Evolutionary conservation across 2,329 filamentous ascomycete genomes (phyloP).

Genomic region (Harringtonia lauricola): DNA sequence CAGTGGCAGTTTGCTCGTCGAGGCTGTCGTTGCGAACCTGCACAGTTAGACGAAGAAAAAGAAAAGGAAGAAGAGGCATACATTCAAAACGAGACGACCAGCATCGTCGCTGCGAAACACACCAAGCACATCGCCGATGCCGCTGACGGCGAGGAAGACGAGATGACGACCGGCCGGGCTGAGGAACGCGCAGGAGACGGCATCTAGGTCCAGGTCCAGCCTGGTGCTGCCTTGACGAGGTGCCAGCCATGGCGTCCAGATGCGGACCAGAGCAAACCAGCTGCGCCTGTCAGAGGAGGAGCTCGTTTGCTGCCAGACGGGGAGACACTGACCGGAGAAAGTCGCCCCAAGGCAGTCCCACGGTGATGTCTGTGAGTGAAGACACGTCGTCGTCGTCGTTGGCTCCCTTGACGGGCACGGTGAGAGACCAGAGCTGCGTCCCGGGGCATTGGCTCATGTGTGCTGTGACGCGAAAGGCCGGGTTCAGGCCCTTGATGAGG

Average conservation of each 20-base stretch:
- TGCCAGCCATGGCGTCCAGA: slow-evolving; percentile 76
- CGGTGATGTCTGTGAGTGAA: slow-evolving; percentile 37
- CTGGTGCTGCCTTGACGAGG: slow-evolving; percentile 67
- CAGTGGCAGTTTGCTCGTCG: slow-evolving; percentile 39
- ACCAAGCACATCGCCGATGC: slow-evolving; percentile 57
- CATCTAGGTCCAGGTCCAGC: slow-evolving; percentile 66
- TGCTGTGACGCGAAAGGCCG: slow-evolving; percentile 40
- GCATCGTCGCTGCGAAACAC: slow-evolving; percentile 53
- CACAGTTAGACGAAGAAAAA: background rate
- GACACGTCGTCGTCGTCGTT: slow-evolving; percentile 38
- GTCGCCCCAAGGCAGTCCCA: slow-evolving; percentile 52
- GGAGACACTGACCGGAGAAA: slow-evolving; percentile 36
- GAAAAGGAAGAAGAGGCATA: slow-evolving; percentile 17
- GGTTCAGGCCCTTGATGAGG: slow-evolving; percentile 47
- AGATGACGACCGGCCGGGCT: slow-evolving; percentile 61
- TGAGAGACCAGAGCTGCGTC: slow-evolving; percentile 61
- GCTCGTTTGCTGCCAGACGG: background rate
- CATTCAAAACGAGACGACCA: slow-evolving; percentile 58
- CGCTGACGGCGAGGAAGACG: slow-evolving; percentile 69
- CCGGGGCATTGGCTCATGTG: slow-evolving; percentile 55
- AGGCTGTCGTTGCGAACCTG: slow-evolving; percentile 57
- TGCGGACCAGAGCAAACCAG: slow-evolving; percentile 73
- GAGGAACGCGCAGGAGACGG: slow-evolving; percentile 67
- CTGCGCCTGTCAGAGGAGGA: slow-evolving; percentile 31
- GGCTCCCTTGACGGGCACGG: slow-evolving; percentile 45